Base-by-base conservation (phyloP, 257 asterid species). In the Eucommia ulmoides region DNA sequence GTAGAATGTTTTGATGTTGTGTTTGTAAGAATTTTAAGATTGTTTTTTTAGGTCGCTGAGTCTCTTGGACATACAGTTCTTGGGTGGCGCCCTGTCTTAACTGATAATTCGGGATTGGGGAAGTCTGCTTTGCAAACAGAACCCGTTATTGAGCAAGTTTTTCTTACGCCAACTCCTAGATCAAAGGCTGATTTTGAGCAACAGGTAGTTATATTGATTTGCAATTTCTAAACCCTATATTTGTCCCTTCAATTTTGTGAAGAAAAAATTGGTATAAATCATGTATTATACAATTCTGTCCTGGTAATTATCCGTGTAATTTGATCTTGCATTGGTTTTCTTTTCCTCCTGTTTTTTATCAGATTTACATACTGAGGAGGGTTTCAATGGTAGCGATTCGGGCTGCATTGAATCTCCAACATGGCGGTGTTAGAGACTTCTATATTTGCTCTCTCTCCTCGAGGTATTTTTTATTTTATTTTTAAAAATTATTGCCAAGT, bases 321-420 rank as follows among this genome's bases (percentile, higher is more conserved):
- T 29, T 29, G 8, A 29, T 29, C 38, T 47, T 22, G 12, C 57
- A 44, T 35, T 20, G n/a, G 42, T 35, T n/a, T 47, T 7, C 20
- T 52, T 35, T 2, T 38, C 42, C 59, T 54, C 22, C 1, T 48
- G 8, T 29, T 29, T 12, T 12, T 18, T 53, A 19, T 26, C 81
- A 91, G 98, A 86, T 91, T 96, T 91, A 91, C 60, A 91, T 91
- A 62, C 61, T 91, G 65, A 65, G 98, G 72, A 86, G 96, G 84
- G 78, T 91, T 54, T 68, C 96, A 16, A 91, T 91, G 98, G 93
- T 91, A 52, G 94, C 96, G 29, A 85, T 91, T 61, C 88, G 98
- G 56, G 92, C 96, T 78, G 94, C 98, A 23, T 71, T 91, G 53
- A 91, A 86, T 76, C 86, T 91, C 59, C 98, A 86, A 65, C 92